Evolutionary conservation across 2,329 filamentous ascomycete species (phyloP).

Genomic region (Erysiphe pulchra): DNA sequence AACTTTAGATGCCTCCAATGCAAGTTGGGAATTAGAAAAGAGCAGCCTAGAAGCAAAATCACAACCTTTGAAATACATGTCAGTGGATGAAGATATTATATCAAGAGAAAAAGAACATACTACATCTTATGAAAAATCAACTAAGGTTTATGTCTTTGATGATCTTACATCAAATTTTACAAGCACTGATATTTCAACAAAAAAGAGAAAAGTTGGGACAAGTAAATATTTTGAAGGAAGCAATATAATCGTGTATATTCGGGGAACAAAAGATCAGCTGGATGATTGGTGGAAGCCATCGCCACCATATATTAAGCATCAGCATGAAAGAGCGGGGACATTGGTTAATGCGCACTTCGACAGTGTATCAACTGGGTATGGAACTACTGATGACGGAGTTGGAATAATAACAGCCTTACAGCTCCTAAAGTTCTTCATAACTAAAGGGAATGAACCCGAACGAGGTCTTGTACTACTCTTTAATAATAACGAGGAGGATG

Average conservation of each 20-base stretch:
- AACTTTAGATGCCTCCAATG: slow-evolving; percentile 35
- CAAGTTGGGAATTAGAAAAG: not conserved
- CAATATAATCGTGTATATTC: slow-evolving; percentile 80
- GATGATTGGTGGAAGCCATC: slow-evolving; percentile 45
- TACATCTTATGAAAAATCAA: not conserved
- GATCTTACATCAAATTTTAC: slow-evolving; percentile 61
- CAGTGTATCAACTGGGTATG: slow-evolving; percentile 73
- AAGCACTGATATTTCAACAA: slow-evolving; percentile 21
- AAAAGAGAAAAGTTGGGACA: slow-evolving; percentile 12
- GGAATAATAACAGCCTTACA: slow-evolving; percentile 72
- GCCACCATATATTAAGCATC: slow-evolving; percentile 16
- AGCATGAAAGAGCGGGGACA: slow-evolving; percentile 44
- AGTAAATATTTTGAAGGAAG: slow-evolving; percentile 73
- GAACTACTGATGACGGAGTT: slow-evolving; percentile 82
- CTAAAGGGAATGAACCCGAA: slow-evolving; percentile 41
- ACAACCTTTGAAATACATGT: not conserved
- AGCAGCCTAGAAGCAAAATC: not conserved
- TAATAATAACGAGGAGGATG: slow-evolving; percentile 94
- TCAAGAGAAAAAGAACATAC: too few relatives aligned
- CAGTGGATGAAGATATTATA: not conserved
- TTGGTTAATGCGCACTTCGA: slow-evolving; percentile 85
- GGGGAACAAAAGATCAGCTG: slow-evolving; percentile 48
- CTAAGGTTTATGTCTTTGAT: slow-evolving; percentile 41
- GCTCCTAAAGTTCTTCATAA: slow-evolving; percentile 65
- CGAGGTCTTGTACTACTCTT: slow-evolving; percentile 63